Base-by-base conservation (phyloP, 148 eudicot genomes). In the Gaultheria prostrata region DNA sequence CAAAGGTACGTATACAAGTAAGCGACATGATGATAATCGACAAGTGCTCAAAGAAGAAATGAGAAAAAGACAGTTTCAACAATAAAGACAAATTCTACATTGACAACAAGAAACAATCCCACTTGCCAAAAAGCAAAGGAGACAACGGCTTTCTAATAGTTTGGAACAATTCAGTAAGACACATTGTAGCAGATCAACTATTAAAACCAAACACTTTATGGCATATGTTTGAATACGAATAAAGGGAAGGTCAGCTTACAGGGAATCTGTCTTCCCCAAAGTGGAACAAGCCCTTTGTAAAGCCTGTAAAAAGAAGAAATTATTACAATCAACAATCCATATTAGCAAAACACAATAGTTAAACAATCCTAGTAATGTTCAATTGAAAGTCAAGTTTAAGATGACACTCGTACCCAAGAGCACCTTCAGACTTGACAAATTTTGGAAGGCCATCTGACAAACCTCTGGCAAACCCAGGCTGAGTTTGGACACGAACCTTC, bases 191-290 rank as follows among this genome's bases (percentile, higher is more conserved):
- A 5, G 35, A 43, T 50, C 13, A 78, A 26, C 70, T 72, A 73
- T 15, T n/a, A 70, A 65, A 21, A 72, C 18, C 28, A 63, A 45
- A 17, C 77, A 59, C 30, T 43, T 21, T 0, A 20, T 9, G 49
- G 13, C 50, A 59, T 10, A 63, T 26, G 67, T 59, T 39, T 56
- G 49, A 67, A 32, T 48, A 45, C 26, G 63, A 84, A 24, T 14
- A 70, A 20, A 24, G 39, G 53, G 26, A 54, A 69, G 9, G 56
- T 1, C 4, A 65, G 35, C 87, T 81, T 88, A 88, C 89, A 88
- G 57, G 89, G 89, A 85, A 88, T 88, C 75, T 88, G 89, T 71
- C 89, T 85, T 61, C 89, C 89, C 89, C 89, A 88, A 26, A 88
- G 89, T 77, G 89, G 89, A 83, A 71, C 86, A 26, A 88, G 51